A percentile compares a stretch with the other conserved stretches of the same genome.
Evolutionary conservation across 805 yeast genomes (phyloP).

Genomic region (Ogataea methylovora): DNA sequence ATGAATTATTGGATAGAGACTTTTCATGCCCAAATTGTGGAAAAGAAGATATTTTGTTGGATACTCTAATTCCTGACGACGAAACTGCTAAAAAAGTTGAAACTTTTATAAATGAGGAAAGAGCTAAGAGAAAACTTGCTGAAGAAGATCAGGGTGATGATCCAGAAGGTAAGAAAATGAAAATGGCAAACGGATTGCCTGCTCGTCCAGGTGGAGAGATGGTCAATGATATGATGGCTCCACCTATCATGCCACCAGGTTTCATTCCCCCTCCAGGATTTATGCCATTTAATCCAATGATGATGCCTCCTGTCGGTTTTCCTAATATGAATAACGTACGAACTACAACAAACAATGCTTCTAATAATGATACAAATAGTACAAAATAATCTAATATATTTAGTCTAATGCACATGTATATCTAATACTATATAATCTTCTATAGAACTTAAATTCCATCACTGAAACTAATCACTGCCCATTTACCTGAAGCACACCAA

Average conservation of each 20-base stretch:
- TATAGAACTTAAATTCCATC: too few species aligned
- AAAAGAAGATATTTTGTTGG: conserved; percentile 66
- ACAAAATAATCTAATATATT: too few species aligned
- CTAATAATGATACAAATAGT: too few species aligned
- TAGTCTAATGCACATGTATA: too few species aligned
- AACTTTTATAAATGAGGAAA: conserved; percentile 33
- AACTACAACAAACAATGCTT: too few species aligned
- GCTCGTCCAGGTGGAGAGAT: not conserved
- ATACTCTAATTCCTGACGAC: conserved; percentile 55
- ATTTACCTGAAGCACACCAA: conserved; percentile 88
- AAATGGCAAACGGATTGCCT: not conserved
- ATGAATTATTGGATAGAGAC: conserved; percentile 61
- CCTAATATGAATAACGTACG: too few species aligned
- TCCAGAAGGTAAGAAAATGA: not conserved
- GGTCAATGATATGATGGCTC: not conserved
- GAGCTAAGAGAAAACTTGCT: conserved; percentile 6
- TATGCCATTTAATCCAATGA: not conserved
- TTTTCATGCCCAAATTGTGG: conserved; percentile 88
- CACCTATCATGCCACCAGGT: not conserved
- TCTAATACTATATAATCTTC: too few species aligned
- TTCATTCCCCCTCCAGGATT: not conserved
- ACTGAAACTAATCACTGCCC: conserved; percentile 78
- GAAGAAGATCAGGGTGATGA: not conserved
- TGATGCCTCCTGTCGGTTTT: too few species aligned
- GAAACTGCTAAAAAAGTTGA: conserved; percentile 51